Base-by-base conservation (phyloP, 1,284 basidiomycete genomes). In the Sporisorium reilianum region DNA sequence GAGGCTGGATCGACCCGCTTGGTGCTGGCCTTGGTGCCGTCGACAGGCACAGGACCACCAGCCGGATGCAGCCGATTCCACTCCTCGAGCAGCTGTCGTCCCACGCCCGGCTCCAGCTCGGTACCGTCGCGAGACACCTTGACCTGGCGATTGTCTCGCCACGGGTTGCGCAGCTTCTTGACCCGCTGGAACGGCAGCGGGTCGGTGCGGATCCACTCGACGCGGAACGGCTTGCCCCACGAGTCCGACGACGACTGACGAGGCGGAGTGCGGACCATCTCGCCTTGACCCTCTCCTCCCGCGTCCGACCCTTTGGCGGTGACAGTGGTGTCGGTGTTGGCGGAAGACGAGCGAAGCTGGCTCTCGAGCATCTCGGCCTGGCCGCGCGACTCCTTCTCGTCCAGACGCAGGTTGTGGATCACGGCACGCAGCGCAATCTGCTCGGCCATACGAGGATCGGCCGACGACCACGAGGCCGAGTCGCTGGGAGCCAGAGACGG, bases 101-200 rank as follows among this genome's bases (percentile, higher is more conserved):
- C 94, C 36, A 94, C 89, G n/a, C 82, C 83, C 1, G 94, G 93
- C 84, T 96, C 94, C 25, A 97, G 85, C 85, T 97, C 94, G 1
- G 94, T 96, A 14, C 94, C 94, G 81, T 97, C 94, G 56, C 94
- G 88, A 12, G 93, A 96, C 11, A 86, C 84, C 87, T 95, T 96
- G 71, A 96, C 89, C 83, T 96, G 93, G 51, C 92, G 88, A 69
- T 92, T 92, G 80, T 93, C 90, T 75, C 96, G 95, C 95, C 94
- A 97, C 0, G 92, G 92, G 80, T 97, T 97, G 41, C 93, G 90
- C 55, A 96, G 85, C 80, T 93, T 91, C 45, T 91, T 88, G 28
- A 92, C 92, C 52, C 89, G 89, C 74, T 88, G 87, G 85, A 97
- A 96, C 1, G 93, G 90, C n/a, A 97, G 84, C 5, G 89, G 88